Percentiles rank a stretch among this genome's conserved stretches.
Evolutionary conservation across 495 filamentous ascomycete species (phyloP).

Genomic region (Neurospora sp.): DNA sequence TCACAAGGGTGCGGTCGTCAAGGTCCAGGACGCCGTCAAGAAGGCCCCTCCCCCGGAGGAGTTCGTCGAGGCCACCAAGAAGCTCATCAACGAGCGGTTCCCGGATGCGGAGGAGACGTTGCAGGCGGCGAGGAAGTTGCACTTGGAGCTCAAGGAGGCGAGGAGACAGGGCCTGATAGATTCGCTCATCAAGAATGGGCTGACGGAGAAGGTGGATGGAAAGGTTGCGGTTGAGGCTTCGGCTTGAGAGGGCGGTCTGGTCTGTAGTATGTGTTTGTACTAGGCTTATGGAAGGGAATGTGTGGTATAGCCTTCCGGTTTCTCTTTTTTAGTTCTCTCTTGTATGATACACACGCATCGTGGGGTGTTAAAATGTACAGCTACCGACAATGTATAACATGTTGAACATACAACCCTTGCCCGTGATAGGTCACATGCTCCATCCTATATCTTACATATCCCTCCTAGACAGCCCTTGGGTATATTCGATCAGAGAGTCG

Average conservation of each 20-base stretch:
- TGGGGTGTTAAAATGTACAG: slow-evolving; percentile 13
- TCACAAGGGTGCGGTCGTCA: slow-evolving; percentile 72
- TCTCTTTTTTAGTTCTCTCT: not conserved
- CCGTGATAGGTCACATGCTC: not conserved
- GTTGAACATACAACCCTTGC: not conserved
- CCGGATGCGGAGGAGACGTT: slow-evolving; percentile 26
- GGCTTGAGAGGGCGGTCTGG: slow-evolving; percentile 1
- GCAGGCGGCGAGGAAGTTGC: slow-evolving; percentile 27
- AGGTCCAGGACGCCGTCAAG: slow-evolving; percentile 85
- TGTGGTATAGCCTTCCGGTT: not conserved
- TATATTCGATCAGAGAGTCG: not conserved
- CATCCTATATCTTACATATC: not conserved
- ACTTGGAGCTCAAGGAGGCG: slow-evolving; percentile 33
- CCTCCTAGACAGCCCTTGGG: not conserved
- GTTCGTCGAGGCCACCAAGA: slow-evolving; percentile 26
- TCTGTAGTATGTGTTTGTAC: not conserved
- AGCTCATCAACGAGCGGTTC: slow-evolving; percentile 27
- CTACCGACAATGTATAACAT: not conserved
- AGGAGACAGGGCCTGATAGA: slow-evolving; percentile 26
- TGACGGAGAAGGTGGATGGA: slow-evolving; percentile 1
- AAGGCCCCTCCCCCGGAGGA: slow-evolving; percentile 64
- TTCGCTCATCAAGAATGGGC: slow-evolving; percentile 4
- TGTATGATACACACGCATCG: slow-evolving; percentile 11
- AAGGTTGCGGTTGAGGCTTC: slow-evolving; percentile 5
- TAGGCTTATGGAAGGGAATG: slow-evolving; percentile 2